Base-by-base conservation (phyloP, 2,329 filamentous ascomycete species). In the Ophiostoma sp. region DNA sequence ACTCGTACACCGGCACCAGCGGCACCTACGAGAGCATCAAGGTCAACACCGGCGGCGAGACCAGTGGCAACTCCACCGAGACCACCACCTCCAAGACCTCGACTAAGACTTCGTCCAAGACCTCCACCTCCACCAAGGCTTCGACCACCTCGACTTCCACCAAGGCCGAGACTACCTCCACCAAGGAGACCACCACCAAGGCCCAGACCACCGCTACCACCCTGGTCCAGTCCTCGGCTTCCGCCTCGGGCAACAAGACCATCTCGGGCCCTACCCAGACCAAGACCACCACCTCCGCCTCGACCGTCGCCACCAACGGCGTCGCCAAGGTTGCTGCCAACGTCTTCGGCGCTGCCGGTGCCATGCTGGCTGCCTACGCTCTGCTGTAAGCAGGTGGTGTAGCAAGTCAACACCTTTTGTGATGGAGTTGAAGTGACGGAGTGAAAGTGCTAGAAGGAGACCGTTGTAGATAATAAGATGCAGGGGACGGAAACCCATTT, bases 21-120 rank as follows among this genome's bases (percentile, higher is more conserved):
- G 88, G 87, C 77, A 83, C 79, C 72, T 86, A 82, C 80, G 74
- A 83, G 77, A 86, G 84, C 83, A 89, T 89, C 83, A 80, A 85
- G 77, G 82, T 89, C 70, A 78, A 81, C 77, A 83, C 82, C 75
- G 83, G 81, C 70, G 75, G 74, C 72, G 74, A 71, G 63, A 63
- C 63, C 71, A 78, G 50, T 64, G 72, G 57, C 76, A 50, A 70
- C 70, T 72, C 52, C 63, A 61, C 74, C 22, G 48, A 71, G 66
- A 74, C 75, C 66, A 75, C 75, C 69, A 68, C 72, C 50, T 74
- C 75, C 72, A 79, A 72, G 55, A 70, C 45, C 61, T 70, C 72
- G 12, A 57, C 66, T 71, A 68, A 74, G 69, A 72, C 77, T 8
- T 80, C 80, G 28, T 73, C 77, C 68, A 52, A 72, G 17, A 39